phyloP scores from a whole-genome alignment of 192 early-diverging fungal genomes.

The Endogone sp. region DNA sequence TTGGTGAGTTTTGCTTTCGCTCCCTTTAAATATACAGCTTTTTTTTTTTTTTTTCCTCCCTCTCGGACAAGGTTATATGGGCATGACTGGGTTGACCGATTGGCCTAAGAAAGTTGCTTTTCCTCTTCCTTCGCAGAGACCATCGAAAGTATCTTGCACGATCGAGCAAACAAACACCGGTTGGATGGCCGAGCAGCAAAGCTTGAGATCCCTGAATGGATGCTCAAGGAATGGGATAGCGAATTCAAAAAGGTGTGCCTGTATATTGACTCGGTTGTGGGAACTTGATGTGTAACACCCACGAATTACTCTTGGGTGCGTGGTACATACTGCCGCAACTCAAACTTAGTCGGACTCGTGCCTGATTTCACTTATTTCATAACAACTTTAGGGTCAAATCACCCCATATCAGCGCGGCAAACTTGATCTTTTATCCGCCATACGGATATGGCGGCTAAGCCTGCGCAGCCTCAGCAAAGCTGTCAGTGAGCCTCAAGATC shows the following conservation, averaged over 20 bases:
- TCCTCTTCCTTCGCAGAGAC: neutral
- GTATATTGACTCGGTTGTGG: neutral
- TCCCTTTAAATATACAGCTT: too few relatives aligned
- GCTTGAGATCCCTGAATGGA: neutral
- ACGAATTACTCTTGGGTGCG: too few relatives aligned
- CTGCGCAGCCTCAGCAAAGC: neutral
- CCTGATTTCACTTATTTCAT: too few relatives aligned
- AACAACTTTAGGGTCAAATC: neutral
- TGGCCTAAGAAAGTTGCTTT: too few relatives aligned
- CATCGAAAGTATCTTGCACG: neutral
- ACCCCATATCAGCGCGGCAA: neutral
- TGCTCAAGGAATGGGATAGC: neutral
- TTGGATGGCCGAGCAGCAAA: neutral
- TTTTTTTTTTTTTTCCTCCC: too few relatives aligned
- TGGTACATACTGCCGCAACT: too few relatives aligned
- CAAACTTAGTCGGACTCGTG: too few relatives aligned
- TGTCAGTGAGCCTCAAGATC: neutral
- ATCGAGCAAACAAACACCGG: neutral
- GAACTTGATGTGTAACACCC: neutral
- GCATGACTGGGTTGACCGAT: too few relatives aligned
- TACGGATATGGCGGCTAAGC: neutral
- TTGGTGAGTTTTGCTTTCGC: neutral
- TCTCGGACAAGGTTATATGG: too few relatives aligned
- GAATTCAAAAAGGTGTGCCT: neutral
- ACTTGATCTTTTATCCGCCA: neutral